Evolutionary conservation across 768 basidiomycete genomes (phyloP).

Genomic region (Boletus huronensis): DNA sequence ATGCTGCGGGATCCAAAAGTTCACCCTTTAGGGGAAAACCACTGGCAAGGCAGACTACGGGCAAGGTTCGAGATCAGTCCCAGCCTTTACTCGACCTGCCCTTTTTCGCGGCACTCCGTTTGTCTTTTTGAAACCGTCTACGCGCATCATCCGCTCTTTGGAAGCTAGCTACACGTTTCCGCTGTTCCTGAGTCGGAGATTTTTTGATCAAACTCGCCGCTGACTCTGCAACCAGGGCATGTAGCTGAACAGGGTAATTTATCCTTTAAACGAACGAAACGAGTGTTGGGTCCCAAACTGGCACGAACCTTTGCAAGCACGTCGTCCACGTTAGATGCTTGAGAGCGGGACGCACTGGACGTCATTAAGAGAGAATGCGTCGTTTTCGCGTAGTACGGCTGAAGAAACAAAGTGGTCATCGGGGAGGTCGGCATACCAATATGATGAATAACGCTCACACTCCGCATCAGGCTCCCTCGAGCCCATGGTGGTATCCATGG

Average conservation of each 20-base stretch:
- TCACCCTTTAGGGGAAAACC: too few species aligned
- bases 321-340: constrained; percentile 71
- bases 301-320: constrained; percentile 57
- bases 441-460: constrained; percentile 38
- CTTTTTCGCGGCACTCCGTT: constrained; percentile 24
- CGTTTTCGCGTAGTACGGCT: constrained; percentile 69
- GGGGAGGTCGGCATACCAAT: neutral
- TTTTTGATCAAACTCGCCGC: constrained; percentile 24
- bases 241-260: constrained; percentile 20
- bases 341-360: constrained; percentile 70
- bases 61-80: constrained; percentile 12
- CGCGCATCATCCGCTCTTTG: constrained; percentile 20
- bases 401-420: neutral
- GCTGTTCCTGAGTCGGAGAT: constrained; percentile 25
- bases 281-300: neutral
- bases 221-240: constrained; percentile 21
- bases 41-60: neutral
- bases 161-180: constrained; percentile 21
- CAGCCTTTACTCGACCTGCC: constrained; percentile 28
- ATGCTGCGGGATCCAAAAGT: neutral
- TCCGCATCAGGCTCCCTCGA: constrained; percentile 39
- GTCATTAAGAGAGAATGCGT: constrained; percentile 65
- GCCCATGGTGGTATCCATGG: constrained; percentile 75
- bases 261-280: neutral
- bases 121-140: constrained; percentile 26